Conservation (phyloP, 169 alveolate genomes). For the Toxoplasma gondii region DNA sequence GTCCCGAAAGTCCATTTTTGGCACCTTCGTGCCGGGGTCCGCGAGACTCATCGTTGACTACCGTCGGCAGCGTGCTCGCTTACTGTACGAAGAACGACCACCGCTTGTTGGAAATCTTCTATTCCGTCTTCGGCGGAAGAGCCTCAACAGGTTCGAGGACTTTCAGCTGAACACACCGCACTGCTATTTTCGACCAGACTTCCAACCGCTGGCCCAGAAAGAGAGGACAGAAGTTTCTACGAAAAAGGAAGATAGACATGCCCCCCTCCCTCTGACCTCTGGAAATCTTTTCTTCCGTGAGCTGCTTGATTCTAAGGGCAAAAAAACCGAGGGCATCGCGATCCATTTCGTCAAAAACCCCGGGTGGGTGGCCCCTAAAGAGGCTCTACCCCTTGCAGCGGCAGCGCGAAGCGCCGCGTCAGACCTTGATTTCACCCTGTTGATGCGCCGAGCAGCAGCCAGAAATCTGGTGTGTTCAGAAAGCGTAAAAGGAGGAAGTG, state of each 20-base stretch:
- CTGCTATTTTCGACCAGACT: background rate
- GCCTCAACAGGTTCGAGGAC: background rate
- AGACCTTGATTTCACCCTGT: background rate
- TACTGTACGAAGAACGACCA: background rate
- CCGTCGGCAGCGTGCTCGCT: background rate
- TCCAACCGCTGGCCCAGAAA: background rate
- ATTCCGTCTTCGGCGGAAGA: background rate
- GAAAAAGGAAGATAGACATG: no score
- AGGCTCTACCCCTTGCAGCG: background rate
- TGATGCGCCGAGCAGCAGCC: background rate
- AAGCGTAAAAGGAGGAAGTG: background rate
- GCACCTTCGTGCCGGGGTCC: conserved; percentile 5
- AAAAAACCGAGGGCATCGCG: background rate
- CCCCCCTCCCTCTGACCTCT: background rate
- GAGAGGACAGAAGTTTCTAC: no score
- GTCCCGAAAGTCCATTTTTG: background rate
- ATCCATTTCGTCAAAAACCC: background rate
- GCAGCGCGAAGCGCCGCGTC: background rate
- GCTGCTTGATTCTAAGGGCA: conserved; percentile 9
- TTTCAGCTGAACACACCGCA: conserved; percentile 1
- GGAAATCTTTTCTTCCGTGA: background rate
- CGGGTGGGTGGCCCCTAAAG: background rate
- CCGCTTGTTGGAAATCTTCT: background rate
- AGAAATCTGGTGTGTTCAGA: background rate
- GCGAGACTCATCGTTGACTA: background rate